Base-by-base conservation (phyloP, 1,139 yeast species). In the Pichia sp. region DNA sequence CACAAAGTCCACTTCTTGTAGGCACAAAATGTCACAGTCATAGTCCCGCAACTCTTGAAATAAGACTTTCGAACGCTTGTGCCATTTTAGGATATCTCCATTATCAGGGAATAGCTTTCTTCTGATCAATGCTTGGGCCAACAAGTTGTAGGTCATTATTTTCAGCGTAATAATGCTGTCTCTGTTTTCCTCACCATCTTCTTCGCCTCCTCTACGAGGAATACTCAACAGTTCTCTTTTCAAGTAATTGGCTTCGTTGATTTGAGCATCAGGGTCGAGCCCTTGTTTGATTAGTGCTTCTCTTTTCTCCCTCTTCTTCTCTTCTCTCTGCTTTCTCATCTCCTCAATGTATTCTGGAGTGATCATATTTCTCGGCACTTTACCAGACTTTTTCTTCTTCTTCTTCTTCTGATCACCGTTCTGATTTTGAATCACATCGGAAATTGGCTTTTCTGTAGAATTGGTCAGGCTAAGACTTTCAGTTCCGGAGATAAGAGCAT, bases 21-120 rank as follows among this genome's bases (percentile, higher is more conserved):
- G 67, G 66, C 96, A 86, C 64, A 89, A 64, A 1, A 90, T 72
- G 64, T 89, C 95, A 1, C 93, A 81, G 45, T 78, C 70, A 66
- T 90, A 90, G 64, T 80, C 73, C 47, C 72, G 72, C 52, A 92
- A 69, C 66, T 92, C 97, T 5, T 75, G 75, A 8, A 83, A 66
- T 16, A 90, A 70, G 0, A 84, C 87, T 54, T 75, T 75, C 0
- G 90, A 84, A 57, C 97, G 72, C 57, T 78, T 78, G 42, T 75
- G 73, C 97, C 97, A 92, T 66, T 89, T 90, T 54, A 92, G 72
- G 0, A 92, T 90, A 51, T 80, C 77, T 0, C 95, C 97, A 67
- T 86, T 88, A 1, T 88, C 84, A 0, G 97, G 97, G 61, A 89
- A 90, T 57, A 89, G 68, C 47, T 78, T 81, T 51, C 97, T 73